Evolutionary conservation across 1,284 basidiomycete genomes (phyloP), one percentile per base, ranked within the genome.

Genomic region (Baeospora myosura): DNA sequence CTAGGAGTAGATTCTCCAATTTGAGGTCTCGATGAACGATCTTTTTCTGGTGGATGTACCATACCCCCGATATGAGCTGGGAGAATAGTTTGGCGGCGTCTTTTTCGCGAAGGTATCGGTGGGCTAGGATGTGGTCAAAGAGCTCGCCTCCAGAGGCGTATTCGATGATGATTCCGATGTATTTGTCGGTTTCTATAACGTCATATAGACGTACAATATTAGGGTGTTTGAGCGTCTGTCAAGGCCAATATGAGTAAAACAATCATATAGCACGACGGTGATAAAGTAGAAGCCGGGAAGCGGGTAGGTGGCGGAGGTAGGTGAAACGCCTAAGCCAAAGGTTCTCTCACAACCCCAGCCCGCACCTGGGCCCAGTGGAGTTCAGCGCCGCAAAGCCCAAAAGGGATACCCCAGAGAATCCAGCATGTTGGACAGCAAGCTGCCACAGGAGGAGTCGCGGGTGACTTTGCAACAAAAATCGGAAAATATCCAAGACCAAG

Each of bases 21-120:
- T 99, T 99, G 60, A 99, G 82, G 66, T 99, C 96, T 46, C 95
- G 92, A 62, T 99, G 95, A 38, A 98, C 93, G 51, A 99, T 97
- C 69, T 97, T 94, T 73, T 98, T 98, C 64, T 91, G 83, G 67
- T 99, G 96, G 41, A 98, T 90, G 66, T 99, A 99, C 78, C 90
- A 92, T 30, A 99, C 96, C 49, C 95, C 96, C 4, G 93, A 98
- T 56, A 99, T 87, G 61, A 99, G 88, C 65, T 99, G 96, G 10
- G 93, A 90, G 63, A 99, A 99, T 32, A 99, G 82, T 59, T 89
- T 92, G 53, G 89, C 87, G 1, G 96, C 96, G 57, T 98, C 94
- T 51, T 81, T 82, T 64, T 98, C 96, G 52, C 88, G 87, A 54
- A 99, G 81, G 61, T 96, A 98, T 37, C 94, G 88, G 65, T 98